Percentiles rank a stretch among this genome's conserved stretches.
Evolutionary conservation across 2,329 filamentous ascomycete species (phyloP).

Genomic region (Colletotrichum incanum): DNA sequence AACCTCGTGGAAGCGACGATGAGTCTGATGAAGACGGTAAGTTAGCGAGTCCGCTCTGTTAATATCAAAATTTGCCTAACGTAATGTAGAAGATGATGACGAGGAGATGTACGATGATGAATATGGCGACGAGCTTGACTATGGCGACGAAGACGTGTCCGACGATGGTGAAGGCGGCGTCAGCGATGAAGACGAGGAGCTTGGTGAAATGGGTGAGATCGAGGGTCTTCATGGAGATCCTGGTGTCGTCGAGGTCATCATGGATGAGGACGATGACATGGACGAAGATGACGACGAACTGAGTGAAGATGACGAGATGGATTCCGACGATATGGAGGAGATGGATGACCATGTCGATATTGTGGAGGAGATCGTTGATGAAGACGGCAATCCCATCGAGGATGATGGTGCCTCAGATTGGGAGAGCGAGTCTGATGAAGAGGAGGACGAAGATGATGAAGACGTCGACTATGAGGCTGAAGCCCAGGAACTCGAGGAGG

Average conservation of each 20-base stretch:
- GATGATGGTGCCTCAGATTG: conserved; percentile 74
- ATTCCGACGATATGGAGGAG: conserved; percentile 68
- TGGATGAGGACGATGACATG: conserved; percentile 78
- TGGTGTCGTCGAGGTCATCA: conserved; percentile 81
- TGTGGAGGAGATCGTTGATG: conserved; percentile 72
- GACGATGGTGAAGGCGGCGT: conserved; percentile 88
- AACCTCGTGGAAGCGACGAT: conserved; percentile 85
- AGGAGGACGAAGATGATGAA: conserved; percentile 66
- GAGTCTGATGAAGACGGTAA: conserved; percentile 81
- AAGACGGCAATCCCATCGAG: conserved; percentile 72
- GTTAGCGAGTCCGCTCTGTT: conserved; percentile 22
- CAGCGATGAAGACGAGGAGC: conserved; percentile 90
- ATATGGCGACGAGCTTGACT: conserved; percentile 94
- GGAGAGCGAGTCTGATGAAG: conserved; percentile 74
- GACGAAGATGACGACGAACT: conserved; percentile 73
- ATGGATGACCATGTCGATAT: conserved; percentile 65
- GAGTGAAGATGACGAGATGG: conserved; percentile 66
- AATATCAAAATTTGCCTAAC: conserved; percentile 44
- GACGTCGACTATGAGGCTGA: conserved; percentile 70
- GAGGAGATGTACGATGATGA: conserved; percentile 96
- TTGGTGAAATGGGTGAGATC: conserved; percentile 87
- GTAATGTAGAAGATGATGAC: conserved; percentile 71
- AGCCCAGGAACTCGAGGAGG: conserved; percentile 68
- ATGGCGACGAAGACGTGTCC: conserved; percentile 84
- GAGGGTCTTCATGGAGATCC: conserved; percentile 79